Evolutionary conservation across 257 asterid genomes (phyloP).

Genomic region (Solanum bulbocastanum): DNA sequence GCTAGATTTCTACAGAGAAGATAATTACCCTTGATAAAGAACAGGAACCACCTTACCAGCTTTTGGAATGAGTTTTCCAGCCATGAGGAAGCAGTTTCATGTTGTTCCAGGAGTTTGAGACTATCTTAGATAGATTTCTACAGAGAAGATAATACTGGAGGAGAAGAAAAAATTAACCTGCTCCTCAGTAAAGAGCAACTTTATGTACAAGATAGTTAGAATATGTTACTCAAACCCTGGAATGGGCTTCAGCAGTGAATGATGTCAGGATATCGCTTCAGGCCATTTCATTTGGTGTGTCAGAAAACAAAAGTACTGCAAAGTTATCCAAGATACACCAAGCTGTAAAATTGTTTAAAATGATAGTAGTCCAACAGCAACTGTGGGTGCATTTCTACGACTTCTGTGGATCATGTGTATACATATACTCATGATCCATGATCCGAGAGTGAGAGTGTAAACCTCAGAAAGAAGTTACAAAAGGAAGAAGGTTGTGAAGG

Average conservation of each 20-base stretch:
- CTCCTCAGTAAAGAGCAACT: not conserved
- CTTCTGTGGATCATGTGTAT: not conserved
- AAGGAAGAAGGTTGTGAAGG: not conserved
- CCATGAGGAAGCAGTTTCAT: not conserved
- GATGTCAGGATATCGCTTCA: not conserved
- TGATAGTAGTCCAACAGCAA: not conserved
- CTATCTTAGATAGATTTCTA: not conserved
- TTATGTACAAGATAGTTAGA: not conserved
- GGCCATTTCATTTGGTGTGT: not conserved
- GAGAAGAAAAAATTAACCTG: not conserved
- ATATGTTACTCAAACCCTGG: not conserved
- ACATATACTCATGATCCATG: not conserved
- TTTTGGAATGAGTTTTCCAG: not conserved
- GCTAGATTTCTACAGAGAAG: not conserved
- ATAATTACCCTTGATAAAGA: not conserved
- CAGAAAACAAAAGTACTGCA: not conserved
- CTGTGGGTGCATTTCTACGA: not conserved
- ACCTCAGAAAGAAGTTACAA: not conserved
- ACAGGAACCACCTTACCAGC: not conserved
- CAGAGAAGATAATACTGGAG: not conserved
- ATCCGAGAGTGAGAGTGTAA: not conserved
- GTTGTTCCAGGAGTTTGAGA: not conserved
- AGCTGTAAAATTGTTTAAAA: not conserved
- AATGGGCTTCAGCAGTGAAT: not conserved
- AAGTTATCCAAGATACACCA: not conserved